These are phyloP conservation scores for Butyriboletus regius DNA, from an alignment of 1,284 basidiomycete species.

Conservation along the genomic window DNA sequence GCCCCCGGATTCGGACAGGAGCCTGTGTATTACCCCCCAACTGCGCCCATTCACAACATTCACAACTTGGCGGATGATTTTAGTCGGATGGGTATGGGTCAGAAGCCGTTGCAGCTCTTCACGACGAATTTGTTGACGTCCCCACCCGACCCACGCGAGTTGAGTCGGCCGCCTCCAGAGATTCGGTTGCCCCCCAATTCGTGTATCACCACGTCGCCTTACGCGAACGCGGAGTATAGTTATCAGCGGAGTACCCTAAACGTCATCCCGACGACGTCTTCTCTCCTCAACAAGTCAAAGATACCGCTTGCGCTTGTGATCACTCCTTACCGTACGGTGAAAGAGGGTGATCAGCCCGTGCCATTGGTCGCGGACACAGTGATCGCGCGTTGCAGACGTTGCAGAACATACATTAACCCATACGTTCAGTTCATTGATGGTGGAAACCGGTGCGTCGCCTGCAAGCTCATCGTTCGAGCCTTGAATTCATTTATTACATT, in stretches of 20 bases:
- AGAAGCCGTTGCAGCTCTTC: conserved; percentile 66
- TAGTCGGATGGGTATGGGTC: conserved; percentile 73
- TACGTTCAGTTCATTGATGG: conserved; percentile 98
- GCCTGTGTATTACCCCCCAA: conserved; percentile 47
- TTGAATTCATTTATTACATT: conserved; percentile 10
- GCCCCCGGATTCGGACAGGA: conserved; percentile 42
- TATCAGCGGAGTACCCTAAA: conserved; percentile 93
- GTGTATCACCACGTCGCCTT: conserved; percentile 72
- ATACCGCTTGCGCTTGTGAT: conserved; percentile 86
- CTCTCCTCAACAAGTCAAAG: conserved; percentile 86
- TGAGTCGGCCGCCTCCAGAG: conserved; percentile 77
- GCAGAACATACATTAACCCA: conserved; percentile 97
- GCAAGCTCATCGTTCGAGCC: background rate
- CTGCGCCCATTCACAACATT: conserved; percentile 40
- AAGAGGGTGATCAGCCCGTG: conserved; percentile 70
- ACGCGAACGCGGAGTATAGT: conserved; percentile 79
- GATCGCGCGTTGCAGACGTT: conserved; percentile 93
- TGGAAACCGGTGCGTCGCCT: conserved; percentile 67
- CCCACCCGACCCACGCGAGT: conserved; percentile 81
- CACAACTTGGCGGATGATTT: conserved; percentile 79
- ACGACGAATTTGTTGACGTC: conserved; percentile 84
- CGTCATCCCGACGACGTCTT: conserved; percentile 87
- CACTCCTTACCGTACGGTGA: conserved; percentile 83
- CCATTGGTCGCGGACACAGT: conserved; percentile 89
- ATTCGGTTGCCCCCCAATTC: conserved; percentile 80